Evolutionary conservation across 495 filamentous ascomycete genomes (phyloP).

Genomic region (Annulohypoxylon nitens): DNA sequence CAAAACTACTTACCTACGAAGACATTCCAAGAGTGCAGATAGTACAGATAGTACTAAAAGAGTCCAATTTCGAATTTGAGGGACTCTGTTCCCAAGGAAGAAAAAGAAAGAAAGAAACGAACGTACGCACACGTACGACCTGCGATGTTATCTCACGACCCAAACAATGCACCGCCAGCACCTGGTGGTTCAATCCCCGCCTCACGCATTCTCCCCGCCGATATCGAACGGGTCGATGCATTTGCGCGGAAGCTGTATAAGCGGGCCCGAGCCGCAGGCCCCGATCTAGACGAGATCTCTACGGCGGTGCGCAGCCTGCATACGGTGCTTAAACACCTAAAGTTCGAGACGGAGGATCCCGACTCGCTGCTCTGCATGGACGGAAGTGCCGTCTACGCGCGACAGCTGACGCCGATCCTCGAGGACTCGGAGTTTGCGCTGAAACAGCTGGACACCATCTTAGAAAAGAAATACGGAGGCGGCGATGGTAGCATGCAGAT

Average conservation of each 20-base stretch:
- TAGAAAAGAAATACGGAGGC: constrained; percentile 55
- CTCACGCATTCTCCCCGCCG: constrained; percentile 41
- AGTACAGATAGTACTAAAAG: not conserved
- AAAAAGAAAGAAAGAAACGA: not conserved
- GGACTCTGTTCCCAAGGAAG: constrained; percentile 29
- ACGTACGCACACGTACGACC: constrained; percentile 5
- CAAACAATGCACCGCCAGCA: constrained; percentile 3
- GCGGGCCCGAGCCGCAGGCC: constrained; percentile 54
- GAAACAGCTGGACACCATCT: constrained; percentile 60
- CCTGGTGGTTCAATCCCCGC: not conserved
- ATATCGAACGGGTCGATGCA: constrained; percentile 59
- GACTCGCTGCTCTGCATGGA: constrained; percentile 62
- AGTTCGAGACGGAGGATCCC: constrained; percentile 62
- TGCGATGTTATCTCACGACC: constrained; percentile 37
- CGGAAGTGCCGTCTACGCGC: constrained; percentile 53
- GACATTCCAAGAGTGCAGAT: not conserved
- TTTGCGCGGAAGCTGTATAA: constrained; percentile 57
- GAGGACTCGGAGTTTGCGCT: constrained; percentile 64
- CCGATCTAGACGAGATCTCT: constrained; percentile 54
- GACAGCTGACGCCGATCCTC: constrained; percentile 60
- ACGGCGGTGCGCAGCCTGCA: constrained; percentile 59
- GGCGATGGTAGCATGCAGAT: constrained; percentile 30
- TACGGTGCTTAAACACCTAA: constrained; percentile 63
- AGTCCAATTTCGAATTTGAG: constrained; percentile 13
- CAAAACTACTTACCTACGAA: not conserved